Evolutionary conservation across 305 asterid genomes (phyloP).

Genomic region (Galium porrigens): DNA sequence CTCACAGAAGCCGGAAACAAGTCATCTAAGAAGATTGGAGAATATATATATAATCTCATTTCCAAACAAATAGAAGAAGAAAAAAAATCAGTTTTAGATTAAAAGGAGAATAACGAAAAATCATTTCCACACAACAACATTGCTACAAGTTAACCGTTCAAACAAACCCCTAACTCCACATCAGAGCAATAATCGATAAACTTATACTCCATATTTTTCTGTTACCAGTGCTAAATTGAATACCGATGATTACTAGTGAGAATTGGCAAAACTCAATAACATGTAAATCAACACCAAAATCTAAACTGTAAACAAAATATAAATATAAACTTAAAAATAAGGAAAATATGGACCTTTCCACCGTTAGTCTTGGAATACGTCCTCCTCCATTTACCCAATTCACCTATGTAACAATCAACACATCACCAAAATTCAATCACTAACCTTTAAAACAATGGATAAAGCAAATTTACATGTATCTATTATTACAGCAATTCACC

Average conservation of each 20-base stretch:
- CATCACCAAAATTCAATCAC: background rate
- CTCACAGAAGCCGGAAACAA: background rate
- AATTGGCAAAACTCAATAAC: background rate
- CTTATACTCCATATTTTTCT: background rate
- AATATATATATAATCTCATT: background rate
- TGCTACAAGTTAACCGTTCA: background rate
- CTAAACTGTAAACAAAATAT: background rate
- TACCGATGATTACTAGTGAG: background rate
- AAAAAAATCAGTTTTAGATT: background rate
- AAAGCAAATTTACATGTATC: background rate
- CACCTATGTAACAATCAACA: conserved; percentile 15
- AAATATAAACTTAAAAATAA: conserved; percentile 4
- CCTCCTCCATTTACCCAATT: conserved; percentile 16
- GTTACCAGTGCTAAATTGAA: background rate
- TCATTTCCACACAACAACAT: too few species aligned
- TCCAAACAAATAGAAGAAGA: background rate
- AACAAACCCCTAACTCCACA: background rate
- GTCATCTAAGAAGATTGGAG: background rate
- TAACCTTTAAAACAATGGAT: background rate
- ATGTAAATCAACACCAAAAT: background rate
- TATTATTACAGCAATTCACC: conserved; percentile 12
- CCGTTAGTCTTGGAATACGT: background rate
- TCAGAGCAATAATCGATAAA: conserved; percentile 1
- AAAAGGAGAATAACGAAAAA: background rate
- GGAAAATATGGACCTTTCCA: background rate